Base-by-base conservation (phyloP, 2,329 filamentous ascomycete species). In the Colletotrichum lentis region DNA sequence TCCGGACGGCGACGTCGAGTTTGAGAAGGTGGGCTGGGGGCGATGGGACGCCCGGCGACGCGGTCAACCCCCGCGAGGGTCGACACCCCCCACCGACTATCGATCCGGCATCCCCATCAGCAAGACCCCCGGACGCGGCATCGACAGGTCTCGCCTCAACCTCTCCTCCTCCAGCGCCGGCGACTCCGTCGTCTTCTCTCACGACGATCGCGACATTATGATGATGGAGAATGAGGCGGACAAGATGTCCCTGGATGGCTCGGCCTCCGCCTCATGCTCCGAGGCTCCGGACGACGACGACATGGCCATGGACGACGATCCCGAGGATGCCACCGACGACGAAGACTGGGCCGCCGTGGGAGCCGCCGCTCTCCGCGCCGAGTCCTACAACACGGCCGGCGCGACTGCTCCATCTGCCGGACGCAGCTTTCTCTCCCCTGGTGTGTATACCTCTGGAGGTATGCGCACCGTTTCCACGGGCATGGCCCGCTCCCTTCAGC, bases 21-120 rank as follows among this genome's bases (percentile, higher is more conserved):
- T 97, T 76, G 92, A 96, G 79, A 98, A 98, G 84, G 93, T 97
- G 67, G 95, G 95, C 76, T 98, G 95, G 95, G 96, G 96, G 68
- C 89, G 94, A 72, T 99, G 95, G 95, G 92, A 96, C 79, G 96
- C 94, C 70, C 89, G 89, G 76, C 85, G 88, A 77, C 88, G 88
- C 73, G 92, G 90, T 62, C 87, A 92, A 70, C 81, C 85, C 50
- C 74, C 81, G 70, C 82, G 84, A 71, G 75, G 64, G 61, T 82
- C 77, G 76, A 78, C 73, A 74, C 77, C 72, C 76, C 82, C 77
- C 77, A 82, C 73, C 72, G 75, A 77, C 76, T 83, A 82, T 73
- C 78, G 81, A 54, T 77, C 81, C 35, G 85, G 83, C 71, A 89
- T 90, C 69, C 86, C 87, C 73, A 90, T 90, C 75, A 78, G 79